A percentile compares a stretch with the other conserved stretches of the same genome.
These are phyloP conservation scores for Syzygium syzygioides DNA, from an alignment of 441 rosid species.

Conservation along the genomic window DNA sequence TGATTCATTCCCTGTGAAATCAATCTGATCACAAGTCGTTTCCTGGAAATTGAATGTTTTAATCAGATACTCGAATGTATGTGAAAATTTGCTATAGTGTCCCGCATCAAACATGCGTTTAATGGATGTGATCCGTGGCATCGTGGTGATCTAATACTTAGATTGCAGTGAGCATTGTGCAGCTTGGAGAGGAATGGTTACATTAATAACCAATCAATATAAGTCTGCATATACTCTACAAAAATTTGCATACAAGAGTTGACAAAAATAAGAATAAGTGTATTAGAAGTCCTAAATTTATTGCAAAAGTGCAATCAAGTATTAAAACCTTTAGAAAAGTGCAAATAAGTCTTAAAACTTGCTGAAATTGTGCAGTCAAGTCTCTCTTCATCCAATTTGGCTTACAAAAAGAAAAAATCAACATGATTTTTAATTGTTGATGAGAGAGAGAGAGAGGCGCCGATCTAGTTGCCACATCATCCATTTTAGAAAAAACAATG, in stretches of 20 bases:
- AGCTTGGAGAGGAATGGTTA: not conserved
- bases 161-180: not conserved
- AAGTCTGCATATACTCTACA: not conserved
- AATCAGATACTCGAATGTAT: not conserved
- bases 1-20: too few relatives aligned
- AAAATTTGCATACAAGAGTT: not conserved
- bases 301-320: too few relatives aligned
- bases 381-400: too few relatives aligned
- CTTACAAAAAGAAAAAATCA: too few relatives aligned
- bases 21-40: not conserved
- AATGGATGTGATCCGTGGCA: not conserved
- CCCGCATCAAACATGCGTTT: not conserved
- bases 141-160: not conserved
- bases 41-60: not conserved
- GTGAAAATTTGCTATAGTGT: not conserved
- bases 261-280: not conserved
- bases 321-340: too few relatives aligned
- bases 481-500: not conserved
- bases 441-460: not conserved
- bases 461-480: not conserved
- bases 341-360: too few relatives aligned
- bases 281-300: accelerated
- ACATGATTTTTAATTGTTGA: not conserved
- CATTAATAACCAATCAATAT: not conserved
- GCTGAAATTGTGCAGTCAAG: too few relatives aligned